Percentiles rank a stretch among this genome's conserved stretches.
Conservation (phyloP, 441 rosid species). For the Erysimum pusillum region DNA sequence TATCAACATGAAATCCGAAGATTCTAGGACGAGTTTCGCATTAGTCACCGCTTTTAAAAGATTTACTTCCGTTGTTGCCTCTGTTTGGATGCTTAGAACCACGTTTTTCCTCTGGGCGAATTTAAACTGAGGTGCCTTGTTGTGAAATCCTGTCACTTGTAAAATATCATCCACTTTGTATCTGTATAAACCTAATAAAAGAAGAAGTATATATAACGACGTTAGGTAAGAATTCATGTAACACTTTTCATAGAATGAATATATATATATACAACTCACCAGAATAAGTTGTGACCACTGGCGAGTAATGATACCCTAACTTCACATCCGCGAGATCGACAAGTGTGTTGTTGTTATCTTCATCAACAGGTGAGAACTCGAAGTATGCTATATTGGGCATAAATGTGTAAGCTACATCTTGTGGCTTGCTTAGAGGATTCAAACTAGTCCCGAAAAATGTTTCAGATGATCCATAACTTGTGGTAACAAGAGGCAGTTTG, state of each 20-base stretch:
- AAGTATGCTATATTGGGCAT: conserved; percentile 70
- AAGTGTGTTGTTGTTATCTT: conserved; percentile 28
- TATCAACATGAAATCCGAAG: conserved; percentile 52
- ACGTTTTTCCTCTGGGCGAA: conserved; percentile 62
- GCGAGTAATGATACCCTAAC: background rate
- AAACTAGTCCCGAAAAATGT: conserved; percentile 65
- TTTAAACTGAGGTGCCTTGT: conserved; percentile 70
- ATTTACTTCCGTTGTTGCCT: conserved; percentile 66
- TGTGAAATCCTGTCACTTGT: conserved; percentile 64
- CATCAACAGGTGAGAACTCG: conserved; percentile 58
- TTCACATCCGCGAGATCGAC: conserved; percentile 54
- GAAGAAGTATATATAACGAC: too few relatives aligned
- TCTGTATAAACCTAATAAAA: conserved; percentile 60
- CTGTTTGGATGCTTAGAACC: conserved; percentile 63
- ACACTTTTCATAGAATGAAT: background rate
- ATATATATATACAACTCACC: conserved; percentile 39
- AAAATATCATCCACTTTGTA: conserved; percentile 77
- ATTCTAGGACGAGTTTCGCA: conserved; percentile 53
- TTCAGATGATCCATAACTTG: conserved; percentile 65
- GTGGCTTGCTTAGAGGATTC: conserved; percentile 57
- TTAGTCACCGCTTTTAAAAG: conserved; percentile 60
- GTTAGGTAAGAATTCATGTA: background rate
- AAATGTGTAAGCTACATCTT: conserved; percentile 66
- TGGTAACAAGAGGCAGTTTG: conserved; percentile 62
- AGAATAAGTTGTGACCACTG: conserved; percentile 57